Conservation (phyloP, 495 filamentous ascomycete genomes). For the Xylaria scruposa region DNA sequence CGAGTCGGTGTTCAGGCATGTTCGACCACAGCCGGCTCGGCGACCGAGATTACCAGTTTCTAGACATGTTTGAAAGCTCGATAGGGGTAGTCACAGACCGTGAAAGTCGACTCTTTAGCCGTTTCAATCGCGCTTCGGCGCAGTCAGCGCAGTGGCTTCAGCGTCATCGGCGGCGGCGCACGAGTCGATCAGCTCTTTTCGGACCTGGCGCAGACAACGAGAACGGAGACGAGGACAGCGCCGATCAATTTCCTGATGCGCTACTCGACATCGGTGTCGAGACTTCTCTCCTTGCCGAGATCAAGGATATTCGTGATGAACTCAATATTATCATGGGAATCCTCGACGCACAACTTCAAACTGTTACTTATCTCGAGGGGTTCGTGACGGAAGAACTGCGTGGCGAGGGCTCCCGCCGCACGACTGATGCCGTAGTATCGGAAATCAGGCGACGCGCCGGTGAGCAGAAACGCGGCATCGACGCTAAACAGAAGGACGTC, state of each 20-base stretch:
- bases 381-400: conserved; percentile 56
- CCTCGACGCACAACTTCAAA: conserved; percentile 62
- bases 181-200: conserved; percentile 8
- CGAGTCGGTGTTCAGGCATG: conserved; percentile 67
- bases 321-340: conserved; percentile 74
- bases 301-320: conserved; percentile 76
- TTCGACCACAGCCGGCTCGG: conserved; percentile 69
- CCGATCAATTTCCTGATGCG: conserved; percentile 64
- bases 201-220: conserved; percentile 25
- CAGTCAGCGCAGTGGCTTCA: conserved; percentile 68
- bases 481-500: conserved; percentile 68
- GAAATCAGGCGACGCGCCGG: conserved; percentile 65
- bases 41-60: conserved; percentile 69
- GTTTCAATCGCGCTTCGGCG: conserved; percentile 67
- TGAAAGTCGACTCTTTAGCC: conserved; percentile 68
- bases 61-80: conserved; percentile 75
- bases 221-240: conserved; percentile 37
- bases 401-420: conserved; percentile 56
- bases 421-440: conserved; percentile 41
- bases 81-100: conserved; percentile 69
- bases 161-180: conserved; percentile 59
- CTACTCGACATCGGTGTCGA: conserved; percentile 73
- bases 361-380: conserved; percentile 62
- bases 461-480: conserved; percentile 67
- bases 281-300: conserved; percentile 68